Conservation (phyloP, 495 filamentous ascomycete species). For the Tetracladium marchalianum region DNA sequence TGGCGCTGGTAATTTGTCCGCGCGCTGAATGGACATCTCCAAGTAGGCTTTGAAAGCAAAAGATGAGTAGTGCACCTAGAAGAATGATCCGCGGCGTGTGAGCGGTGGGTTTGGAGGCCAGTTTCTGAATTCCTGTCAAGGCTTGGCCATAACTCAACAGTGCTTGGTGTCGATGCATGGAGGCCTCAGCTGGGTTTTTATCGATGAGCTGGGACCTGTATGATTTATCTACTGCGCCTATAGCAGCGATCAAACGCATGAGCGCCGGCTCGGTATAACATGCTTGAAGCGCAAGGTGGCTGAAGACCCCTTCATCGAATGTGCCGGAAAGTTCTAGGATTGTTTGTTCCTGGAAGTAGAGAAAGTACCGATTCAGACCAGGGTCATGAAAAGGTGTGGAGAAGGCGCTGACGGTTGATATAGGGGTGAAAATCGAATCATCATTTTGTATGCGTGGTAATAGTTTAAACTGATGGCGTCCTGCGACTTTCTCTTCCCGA, state of each 20-base stretch:
- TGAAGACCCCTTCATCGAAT: constrained; percentile 50
- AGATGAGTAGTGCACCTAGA: constrained; percentile 6
- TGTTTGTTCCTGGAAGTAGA: constrained; percentile 44
- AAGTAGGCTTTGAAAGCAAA: constrained; percentile 8
- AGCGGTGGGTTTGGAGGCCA: neutral
- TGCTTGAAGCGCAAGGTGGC: constrained; percentile 40
- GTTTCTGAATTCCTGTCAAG: constrained; percentile 1
- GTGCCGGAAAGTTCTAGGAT: constrained; percentile 45
- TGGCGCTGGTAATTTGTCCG: constrained; percentile 1
- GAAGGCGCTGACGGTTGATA: no score
- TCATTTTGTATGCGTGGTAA: no score
- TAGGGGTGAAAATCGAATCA: no score
- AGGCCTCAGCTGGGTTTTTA: no score
- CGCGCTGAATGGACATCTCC: constrained; percentile 2
- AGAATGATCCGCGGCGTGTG: constrained; percentile 1
- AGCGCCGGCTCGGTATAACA: constrained; percentile 48
- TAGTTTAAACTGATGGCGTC: no score
- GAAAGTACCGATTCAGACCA: constrained; percentile 34
- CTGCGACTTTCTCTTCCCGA: no score
- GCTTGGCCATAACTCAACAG: constrained; percentile 1
- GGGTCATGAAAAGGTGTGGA: neutral
- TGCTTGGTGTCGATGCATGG: constrained; percentile 2
- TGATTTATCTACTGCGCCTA: constrained; percentile 40
- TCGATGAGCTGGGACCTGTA: constrained; percentile 27
- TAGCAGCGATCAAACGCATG: constrained; percentile 48